Evolutionary conservation across 495 filamentous ascomycete genomes (phyloP), one percentile per base, ranked within the genome.

Genomic region (Penicillium bovifimosum): DNA sequence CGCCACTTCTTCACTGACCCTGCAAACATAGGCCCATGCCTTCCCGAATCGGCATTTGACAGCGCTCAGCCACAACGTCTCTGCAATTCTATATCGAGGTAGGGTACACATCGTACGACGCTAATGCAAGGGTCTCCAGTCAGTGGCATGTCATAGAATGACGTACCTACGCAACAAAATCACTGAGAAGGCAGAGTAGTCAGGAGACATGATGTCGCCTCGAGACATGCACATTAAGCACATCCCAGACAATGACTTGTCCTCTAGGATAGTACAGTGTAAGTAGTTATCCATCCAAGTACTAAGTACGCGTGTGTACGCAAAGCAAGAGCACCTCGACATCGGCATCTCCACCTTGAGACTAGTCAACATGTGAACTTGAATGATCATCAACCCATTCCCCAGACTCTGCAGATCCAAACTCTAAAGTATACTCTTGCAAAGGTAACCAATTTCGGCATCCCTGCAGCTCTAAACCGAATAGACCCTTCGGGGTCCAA

Each of bases 111-210:
- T 26, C 28, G 32, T 10, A 34, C 31, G 3, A 50, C 48, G 38
- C 48, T 50, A 41, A 50, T 50, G 48, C 48, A 50, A 50, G 38
- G 48, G 42, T 50, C 48, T 35, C 28, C 48, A 16, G 38, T 42
- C 38, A 17, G 39, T 41, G 38, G 48, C 47, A 50, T 50, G 47
- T 50, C 28, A 33, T 41, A 32, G 36, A 18, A 42, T 50, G 48
- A 50, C 39, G 31, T 50, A 7, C 18, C 20, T 13, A 38, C 39
- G 14, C 34, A 13, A 50, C 6, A 14, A n/a, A 42, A 17, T 33
- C 14, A 17, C 40, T 14, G 2, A n/a, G 13, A 10, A 18, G 6
- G 39, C n/a, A 10, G 40, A 42, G 40, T 42, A 16, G 9, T 41
- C 39, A 3, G 24, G 20, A 6, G 24, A 34, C 32, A 10, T 34